Evolutionary conservation across 176 grass and related monocot species (phyloP), one percentile per base, ranked within the genome.

Genomic region (Oryza australiensis): DNA sequence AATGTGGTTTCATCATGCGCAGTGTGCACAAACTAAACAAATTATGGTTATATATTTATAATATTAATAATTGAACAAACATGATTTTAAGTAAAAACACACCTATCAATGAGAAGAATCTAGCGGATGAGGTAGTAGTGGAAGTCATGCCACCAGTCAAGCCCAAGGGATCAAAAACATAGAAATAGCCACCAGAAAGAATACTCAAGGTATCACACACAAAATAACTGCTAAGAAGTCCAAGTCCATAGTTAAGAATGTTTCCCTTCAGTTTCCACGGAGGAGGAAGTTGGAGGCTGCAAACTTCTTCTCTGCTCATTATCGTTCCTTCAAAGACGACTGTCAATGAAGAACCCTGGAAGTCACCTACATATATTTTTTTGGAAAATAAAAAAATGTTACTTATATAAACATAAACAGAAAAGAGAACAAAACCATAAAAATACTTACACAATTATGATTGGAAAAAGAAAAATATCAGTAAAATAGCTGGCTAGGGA

Each of bases 61-160:
- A 74, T 62, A 51, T 14, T 62, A 75, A 75, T 62, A 79, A 75
- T 63, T 66, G 33, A 59, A 16, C 22, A 4, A 60, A 14, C 20
- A 46, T 57, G 69, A 73, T 14, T 73, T 49, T 27, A 66, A 66
- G 34, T 70, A 81, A 41, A 9, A 68, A 45, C 59, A 13, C 49
- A 98, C 95, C 95, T 94, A 76, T 84, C 66, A 98, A 87, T 87
- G 95, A 98, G 82, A 94, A 98, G 77, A 93, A 89, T 91, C 80
- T 93, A 59, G 92, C 92, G 42, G 88, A 91, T 64, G 92, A 85
- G 3, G 78, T 86, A 75, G 89, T 68, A 89, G 64, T 68, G 41
- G 90, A 88, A 70, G 83, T 84, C 28, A 78, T 71, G 89, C 78
- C 81, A 80, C 78, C 76, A 84, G 88, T 88, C 83, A 98, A 89